phyloP scores from a whole-genome alignment of 2,329 filamentous ascomycete species.

The Aspergillus sp. region DNA sequence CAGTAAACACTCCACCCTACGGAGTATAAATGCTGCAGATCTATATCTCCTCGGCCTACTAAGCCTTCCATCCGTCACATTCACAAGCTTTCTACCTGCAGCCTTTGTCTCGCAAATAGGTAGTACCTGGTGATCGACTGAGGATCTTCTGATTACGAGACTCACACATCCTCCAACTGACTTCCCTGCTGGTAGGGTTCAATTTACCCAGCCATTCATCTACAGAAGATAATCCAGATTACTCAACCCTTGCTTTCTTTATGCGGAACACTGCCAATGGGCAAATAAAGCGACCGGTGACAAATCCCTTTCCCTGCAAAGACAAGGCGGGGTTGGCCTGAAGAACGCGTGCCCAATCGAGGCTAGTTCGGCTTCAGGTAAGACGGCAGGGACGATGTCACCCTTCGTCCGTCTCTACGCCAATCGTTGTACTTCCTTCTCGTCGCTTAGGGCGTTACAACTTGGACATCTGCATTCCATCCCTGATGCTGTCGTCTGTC shows the following conservation, averaged over 20 bases:
- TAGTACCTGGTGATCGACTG: not conserved
- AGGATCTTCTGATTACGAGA: not conserved
- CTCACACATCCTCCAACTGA: not conserved
- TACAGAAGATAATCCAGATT: not conserved
- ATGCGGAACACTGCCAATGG: not conserved
- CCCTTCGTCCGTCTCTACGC: slow-evolving; percentile 2
- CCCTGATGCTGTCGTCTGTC: not conserved
- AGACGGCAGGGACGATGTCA: slow-evolving; percentile 7
- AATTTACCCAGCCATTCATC: not conserved
- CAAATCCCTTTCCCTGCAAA: not conserved
- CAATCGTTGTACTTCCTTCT: not conserved
- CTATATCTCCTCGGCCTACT: too few species aligned
- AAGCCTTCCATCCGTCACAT: not conserved
- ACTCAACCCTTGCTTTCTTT: not conserved
- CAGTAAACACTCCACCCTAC: too few species aligned
- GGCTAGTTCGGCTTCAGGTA: not conserved
- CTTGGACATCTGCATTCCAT: not conserved
- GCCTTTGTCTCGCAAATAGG: not conserved
- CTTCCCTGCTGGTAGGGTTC: not conserved
- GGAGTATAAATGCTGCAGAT: too few species aligned
- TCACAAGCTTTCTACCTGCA: not conserved
- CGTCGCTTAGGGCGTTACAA: not conserved
- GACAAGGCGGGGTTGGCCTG: not conserved
- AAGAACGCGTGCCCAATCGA: not conserved
- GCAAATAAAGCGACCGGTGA: not conserved